Evolutionary conservation across 805 yeast species (phyloP), one percentile per base, ranked within the genome.

Genomic region (Sugiyamaella mastotermitis): DNA sequence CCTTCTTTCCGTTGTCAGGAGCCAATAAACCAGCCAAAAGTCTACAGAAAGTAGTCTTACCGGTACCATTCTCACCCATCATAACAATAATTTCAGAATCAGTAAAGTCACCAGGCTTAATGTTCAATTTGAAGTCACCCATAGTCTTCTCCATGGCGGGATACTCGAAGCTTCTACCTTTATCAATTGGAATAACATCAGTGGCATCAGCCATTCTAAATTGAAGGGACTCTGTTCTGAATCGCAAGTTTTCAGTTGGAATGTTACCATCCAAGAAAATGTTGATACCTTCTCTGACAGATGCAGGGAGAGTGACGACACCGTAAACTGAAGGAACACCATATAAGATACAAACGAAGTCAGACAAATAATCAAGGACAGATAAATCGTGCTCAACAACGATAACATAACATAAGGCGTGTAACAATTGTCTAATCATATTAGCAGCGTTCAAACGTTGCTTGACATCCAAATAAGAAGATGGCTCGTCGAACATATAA

Each of bases 41-140:
- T 63, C 83, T 84, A 76, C 97, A 90, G 71, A 92, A 80, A 11
- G 99, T 92, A 29, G 99, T 92, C 70, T 92, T 92, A 71, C 99
- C 99, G 14, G 98, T 92, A 70, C 99, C 99, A 64, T 92, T 92
- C 69, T 92, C 98, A 61, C 99, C 99, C 95, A 92, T 90, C 96
- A 92, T 85, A 41, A 92, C 98, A 56, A 92, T 74, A 54, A 92
- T 92, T 70, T 92, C 98, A 30, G 96, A 84, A 63, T 92, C 94
- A 40, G 94, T 80, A 67, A 90, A 92, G 42, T 82, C 88, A 67
- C 99, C 99, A 31, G 75, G 57, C 57, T 84, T 82, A 44, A 92
- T 81, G 42, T 65, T 69, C 61, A 92, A 72, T 58, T 76, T 78
- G 83, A 92, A 92, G 64, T 88, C 97, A 58, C 98, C 98, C 71